Evolutionary conservation across 306 rosid genomes (phyloP), one percentile per base, ranked within the genome.

Genomic region (Cicer cuneatum): DNA sequence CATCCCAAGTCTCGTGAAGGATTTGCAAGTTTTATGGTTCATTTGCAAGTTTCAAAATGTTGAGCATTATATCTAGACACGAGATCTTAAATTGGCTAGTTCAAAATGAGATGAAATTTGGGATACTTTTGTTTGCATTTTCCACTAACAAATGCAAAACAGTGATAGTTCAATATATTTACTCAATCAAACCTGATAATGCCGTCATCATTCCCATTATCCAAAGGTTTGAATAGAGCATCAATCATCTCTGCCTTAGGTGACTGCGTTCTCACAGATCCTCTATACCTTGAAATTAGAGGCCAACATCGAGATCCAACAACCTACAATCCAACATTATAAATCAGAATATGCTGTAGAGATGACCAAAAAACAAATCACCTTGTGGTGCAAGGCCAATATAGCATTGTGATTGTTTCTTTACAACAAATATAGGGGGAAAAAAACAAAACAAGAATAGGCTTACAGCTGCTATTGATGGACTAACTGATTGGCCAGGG

Each of bases 241-340:
- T 94, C 95, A 83, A 91, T 88, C 84, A 91, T 91, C 85, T 94
- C 98, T 75, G 80, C 71, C 84, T 85, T 94, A 56, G 97, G 85
- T 51, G 98, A 80, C 43, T 94, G 97, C 7, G 90, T 80, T 83
- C 97, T 87, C 38, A 85, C 90, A 18, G 95, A 86, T 46, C 97
- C 97, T 73, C 96, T 87, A 71, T 94, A 94, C 85, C 92, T 88
- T 56, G 98, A 91, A 86, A 94, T 91, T 63, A 86, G 73, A 16
- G 97, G 96, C 98, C 98, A 90, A 68, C 68, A 9, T 77, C 88
- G 87, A 67, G 98, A 94, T 76, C 98, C 90, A 72, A 90, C 98
- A 69, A 94, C 98, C 97, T 90, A 75, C 64, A 84, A 70, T 53
- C 48, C 74, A 81, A 64, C 82, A 81, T 62, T 47, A 56, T 48